Evolutionary conservation across 2,329 filamentous ascomycete species (phyloP).

Genomic region (Venturia asperata): DNA sequence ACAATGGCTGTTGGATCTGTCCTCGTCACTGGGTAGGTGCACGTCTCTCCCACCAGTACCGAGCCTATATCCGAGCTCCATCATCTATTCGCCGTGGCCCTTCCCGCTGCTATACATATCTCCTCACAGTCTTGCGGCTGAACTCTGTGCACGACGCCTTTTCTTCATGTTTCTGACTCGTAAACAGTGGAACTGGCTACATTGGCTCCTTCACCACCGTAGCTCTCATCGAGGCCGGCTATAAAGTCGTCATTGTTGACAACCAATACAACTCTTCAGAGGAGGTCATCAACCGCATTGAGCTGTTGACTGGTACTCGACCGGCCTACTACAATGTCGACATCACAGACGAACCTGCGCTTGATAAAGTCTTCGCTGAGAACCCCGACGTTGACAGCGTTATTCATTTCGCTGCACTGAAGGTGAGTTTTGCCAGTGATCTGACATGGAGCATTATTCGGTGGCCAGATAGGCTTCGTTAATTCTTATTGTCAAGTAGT

Average conservation of each 20-base stretch:
- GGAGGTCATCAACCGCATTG: conserved; percentile 88
- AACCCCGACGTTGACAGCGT: conserved; percentile 95
- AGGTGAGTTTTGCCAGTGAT: conserved; percentile 49
- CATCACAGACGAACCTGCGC: conserved; percentile 73
- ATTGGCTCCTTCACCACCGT: conserved; percentile 97
- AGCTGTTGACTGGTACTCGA: conserved; percentile 83
- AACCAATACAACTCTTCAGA: conserved; percentile 94
- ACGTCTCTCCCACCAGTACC: not conserved
- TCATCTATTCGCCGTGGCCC: conserved; percentile 10
- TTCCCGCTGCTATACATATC: conserved; percentile 21
- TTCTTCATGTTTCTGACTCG: conserved; percentile 22
- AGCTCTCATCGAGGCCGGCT: conserved; percentile 84
- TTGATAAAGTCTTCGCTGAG: conserved; percentile 81
- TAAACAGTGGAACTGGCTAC: conserved; percentile 84
- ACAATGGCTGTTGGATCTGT: conserved; percentile 77
- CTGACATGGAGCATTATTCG: not conserved
- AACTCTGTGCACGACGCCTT: conserved; percentile 27
- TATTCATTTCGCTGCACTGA: conserved; percentile 96
- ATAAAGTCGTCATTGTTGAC: conserved; percentile 94
- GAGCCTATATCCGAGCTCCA: not conserved
- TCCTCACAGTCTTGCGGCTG: conserved; percentile 22
- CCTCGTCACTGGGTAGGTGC: conserved; percentile 75
- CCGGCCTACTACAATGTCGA: conserved; percentile 80
- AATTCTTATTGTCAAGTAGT: not conserved
- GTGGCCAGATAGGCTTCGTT: not conserved